These are phyloP conservation scores for Colletotrichum spaethianum DNA, from an alignment of 2,329 filamentous ascomycete genomes.

Conservation along the genomic window DNA sequence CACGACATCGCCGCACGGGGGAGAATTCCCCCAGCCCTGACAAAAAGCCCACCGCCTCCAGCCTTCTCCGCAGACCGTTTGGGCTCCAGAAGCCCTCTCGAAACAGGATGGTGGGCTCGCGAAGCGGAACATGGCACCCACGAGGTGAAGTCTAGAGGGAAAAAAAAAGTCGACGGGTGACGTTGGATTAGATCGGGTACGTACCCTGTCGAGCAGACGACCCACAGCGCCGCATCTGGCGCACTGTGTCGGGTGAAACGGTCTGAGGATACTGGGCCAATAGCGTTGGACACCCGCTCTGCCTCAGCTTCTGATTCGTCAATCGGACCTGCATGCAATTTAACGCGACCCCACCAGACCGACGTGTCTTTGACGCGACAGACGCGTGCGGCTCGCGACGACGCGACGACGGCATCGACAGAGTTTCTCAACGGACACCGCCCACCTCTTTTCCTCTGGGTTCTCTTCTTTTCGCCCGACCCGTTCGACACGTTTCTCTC, in stretches of 20 bases:
- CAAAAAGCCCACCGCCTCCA: not conserved
- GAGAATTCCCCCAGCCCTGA: not conserved
- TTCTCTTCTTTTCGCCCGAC: not conserved
- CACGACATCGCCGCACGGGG: constrained; percentile 15
- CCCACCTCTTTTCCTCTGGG: constrained; percentile 7
- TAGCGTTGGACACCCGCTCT: not conserved
- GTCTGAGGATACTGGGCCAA: constrained; percentile 19
- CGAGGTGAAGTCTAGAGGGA: not conserved
- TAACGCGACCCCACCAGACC: constrained; percentile 20
- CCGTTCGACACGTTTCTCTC: not conserved
- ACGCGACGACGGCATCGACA: constrained; percentile 34
- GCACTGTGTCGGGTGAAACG: constrained; percentile 36
- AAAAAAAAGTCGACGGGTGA: constrained; percentile 15
- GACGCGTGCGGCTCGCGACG: constrained; percentile 33
- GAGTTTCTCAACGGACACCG: constrained; percentile 14
- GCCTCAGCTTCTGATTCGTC: constrained; percentile 1
- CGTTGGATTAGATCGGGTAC: constrained; percentile 29
- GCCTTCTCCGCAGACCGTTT: not conserved
- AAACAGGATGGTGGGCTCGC: constrained; percentile 19
- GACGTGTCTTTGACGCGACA: constrained; percentile 23
- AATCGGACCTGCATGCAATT: constrained; percentile 31
- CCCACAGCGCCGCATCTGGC: not conserved
- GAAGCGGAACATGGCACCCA: not conserved
- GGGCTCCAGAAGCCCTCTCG: constrained; percentile 14
- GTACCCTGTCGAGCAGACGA: constrained; percentile 8